These are phyloP conservation scores for Nepenthes alata DNA, from an alignment of 179 eudicot species.

Conservation along the genomic window DNA sequence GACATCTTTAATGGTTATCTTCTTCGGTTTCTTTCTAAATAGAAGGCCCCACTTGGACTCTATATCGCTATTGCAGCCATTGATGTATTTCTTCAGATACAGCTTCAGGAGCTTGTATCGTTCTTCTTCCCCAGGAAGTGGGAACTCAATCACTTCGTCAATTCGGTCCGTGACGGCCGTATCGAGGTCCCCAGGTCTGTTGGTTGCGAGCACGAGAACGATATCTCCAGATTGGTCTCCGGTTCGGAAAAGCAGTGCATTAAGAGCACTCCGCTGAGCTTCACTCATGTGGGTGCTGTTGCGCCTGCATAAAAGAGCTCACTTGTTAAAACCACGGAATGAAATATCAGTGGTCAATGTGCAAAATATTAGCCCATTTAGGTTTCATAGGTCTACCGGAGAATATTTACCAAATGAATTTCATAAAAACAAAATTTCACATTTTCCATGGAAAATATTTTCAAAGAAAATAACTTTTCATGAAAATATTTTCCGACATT, in stretches of 20 bases:
- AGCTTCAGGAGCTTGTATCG: slow-evolving; percentile 76
- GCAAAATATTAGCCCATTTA: too few relatives aligned
- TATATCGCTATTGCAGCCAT: slow-evolving; percentile 11
- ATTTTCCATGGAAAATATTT: too few relatives aligned
- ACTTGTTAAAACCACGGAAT: neutral
- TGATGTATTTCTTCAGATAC: slow-evolving; percentile 60
- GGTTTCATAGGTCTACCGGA: too few relatives aligned
- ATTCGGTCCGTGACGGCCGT: slow-evolving; percentile 85
- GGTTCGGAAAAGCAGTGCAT: slow-evolving; percentile 83
- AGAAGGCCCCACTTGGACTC: slow-evolving; percentile 39
- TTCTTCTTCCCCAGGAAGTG: slow-evolving; percentile 85
- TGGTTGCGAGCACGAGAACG: slow-evolving; percentile 92
- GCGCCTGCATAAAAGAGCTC: slow-evolving; percentile 38
- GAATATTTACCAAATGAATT: too few relatives aligned
- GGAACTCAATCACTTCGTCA: slow-evolving; percentile 90
- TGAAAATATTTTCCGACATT: too few relatives aligned
- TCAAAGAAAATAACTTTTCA: too few relatives aligned
- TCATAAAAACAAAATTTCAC: too few relatives aligned
- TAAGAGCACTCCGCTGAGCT: slow-evolving; percentile 92
- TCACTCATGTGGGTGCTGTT: slow-evolving; percentile 93
- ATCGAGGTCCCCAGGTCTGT: slow-evolving; percentile 93
- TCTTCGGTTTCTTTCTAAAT: slow-evolving; percentile 37
- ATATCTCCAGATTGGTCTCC: slow-evolving; percentile 95
- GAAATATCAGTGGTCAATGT: too few relatives aligned
- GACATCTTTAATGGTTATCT: slow-evolving; percentile 51